Conservation (phyloP, 2,329 filamentous ascomycete genomes). For the Cladophialophora immunda region DNA sequence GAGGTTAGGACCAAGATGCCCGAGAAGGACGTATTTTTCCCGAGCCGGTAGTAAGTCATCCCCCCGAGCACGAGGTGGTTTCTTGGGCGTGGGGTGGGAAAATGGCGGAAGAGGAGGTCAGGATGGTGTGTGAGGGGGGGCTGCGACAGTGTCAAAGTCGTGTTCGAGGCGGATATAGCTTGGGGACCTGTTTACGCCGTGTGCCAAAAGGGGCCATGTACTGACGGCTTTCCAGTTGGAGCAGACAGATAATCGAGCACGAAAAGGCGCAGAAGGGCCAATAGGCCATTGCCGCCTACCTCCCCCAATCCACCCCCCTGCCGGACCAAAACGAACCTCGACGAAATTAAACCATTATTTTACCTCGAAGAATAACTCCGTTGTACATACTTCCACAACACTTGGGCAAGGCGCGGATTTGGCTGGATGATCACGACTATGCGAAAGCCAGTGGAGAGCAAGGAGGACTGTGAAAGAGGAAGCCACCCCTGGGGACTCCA, state of each 20-base stretch:
- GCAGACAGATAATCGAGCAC: constrained; percentile 74
- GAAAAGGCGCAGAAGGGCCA: constrained; percentile 61
- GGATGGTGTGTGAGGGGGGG: background rate
- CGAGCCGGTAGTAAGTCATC: constrained; percentile 78
- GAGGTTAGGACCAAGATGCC: constrained; percentile 80
- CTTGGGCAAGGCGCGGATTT: background rate
- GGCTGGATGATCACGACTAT: background rate
- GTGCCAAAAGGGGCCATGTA: too few species aligned
- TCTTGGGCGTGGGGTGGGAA: constrained; percentile 8
- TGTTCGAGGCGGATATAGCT: too few species aligned
- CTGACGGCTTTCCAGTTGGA: constrained; percentile 65
- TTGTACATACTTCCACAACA: constrained; percentile 4
- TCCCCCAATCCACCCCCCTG: background rate
- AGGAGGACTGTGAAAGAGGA: background rate
- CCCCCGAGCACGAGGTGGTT: constrained; percentile 6
- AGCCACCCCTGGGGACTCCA: background rate
- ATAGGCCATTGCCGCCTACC: constrained; percentile 1
- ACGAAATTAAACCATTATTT: background rate
- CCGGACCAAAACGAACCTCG: background rate
- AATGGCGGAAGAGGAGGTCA: constrained; percentile 35
- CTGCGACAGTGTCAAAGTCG: background rate
- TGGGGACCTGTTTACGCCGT: too few species aligned
- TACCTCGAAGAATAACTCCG: background rate
- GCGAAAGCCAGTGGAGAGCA: background rate
- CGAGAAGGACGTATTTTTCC: constrained; percentile 78